Evolutionary conservation across 768 basidiomycete genomes (phyloP).

Genomic region (Leucogyrophana mollusca): DNA sequence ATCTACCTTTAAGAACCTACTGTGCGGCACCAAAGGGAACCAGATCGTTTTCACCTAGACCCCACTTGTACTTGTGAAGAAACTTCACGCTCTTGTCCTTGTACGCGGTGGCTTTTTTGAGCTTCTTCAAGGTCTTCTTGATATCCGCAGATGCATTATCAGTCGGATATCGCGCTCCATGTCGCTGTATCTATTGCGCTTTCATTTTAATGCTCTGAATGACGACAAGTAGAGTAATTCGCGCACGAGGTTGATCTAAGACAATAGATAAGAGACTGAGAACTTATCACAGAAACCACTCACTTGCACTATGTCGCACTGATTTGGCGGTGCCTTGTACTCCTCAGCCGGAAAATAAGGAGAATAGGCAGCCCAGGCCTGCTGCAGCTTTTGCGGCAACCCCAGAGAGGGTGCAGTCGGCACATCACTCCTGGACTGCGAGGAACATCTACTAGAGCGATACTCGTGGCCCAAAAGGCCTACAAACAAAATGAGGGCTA

Average conservation of each 20-base stretch:
- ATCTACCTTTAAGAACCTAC: constrained; percentile 34
- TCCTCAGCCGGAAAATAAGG: constrained; percentile 51
- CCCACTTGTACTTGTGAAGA: constrained; percentile 54
- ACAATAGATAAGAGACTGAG: too few species aligned
- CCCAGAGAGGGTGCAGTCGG: too few species aligned
- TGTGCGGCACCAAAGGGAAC: constrained; percentile 67
- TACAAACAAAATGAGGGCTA: too few species aligned
- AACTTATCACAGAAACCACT: too few species aligned
- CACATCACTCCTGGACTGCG: too few species aligned
- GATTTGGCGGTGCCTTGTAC: constrained; percentile 45
- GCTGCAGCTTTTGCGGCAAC: constrained; percentile 16
- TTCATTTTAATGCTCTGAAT: constrained; percentile 4
- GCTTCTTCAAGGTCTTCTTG: constrained; percentile 47
- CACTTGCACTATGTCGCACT: constrained; percentile 61
- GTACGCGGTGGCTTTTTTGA: constrained; percentile 47
- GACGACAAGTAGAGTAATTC: too few species aligned
- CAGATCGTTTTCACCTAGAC: constrained; percentile 55
- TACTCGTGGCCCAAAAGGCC: too few species aligned
- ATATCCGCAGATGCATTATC: constrained; percentile 42
- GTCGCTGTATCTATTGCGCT: constrained; percentile 63
- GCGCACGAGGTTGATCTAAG: constrained; percentile 30
- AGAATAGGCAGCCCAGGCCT: constrained; percentile 59
- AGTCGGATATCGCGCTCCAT: constrained; percentile 80
- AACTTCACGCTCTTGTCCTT: constrained; percentile 53
- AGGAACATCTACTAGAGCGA: too few species aligned